Percentiles rank a stretch among this genome's conserved stretches.
Conservation (phyloP, 1,139 yeast species). For the Diutina scorzettiae region DNA sequence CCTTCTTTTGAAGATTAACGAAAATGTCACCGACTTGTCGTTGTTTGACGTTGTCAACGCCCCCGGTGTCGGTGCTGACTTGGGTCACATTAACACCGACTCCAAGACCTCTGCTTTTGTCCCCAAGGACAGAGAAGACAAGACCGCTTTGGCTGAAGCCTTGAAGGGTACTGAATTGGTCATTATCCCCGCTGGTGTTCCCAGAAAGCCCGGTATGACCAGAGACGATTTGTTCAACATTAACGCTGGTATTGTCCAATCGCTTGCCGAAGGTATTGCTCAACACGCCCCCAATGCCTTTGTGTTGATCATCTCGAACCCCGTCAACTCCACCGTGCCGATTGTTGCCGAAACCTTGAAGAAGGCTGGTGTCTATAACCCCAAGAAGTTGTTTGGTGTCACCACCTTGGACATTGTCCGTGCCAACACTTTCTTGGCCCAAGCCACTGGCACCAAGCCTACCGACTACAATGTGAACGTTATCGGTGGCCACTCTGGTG, state of each 20-base stretch:
- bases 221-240: slow-evolving; percentile 6
- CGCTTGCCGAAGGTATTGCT: slow-evolving; percentile 4
- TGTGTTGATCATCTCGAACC: slow-evolving; percentile 6
- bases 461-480: slow-evolving; percentile 5
- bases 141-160: slow-evolving; percentile 1
- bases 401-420: slow-evolving; percentile 6
- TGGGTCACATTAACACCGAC: slow-evolving; percentile 12
- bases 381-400: slow-evolving; percentile 4
- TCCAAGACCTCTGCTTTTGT: slow-evolving; percentile 7
- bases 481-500: slow-evolving; percentile 6
- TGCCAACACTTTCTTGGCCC: slow-evolving; percentile 5
- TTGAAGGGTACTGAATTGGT: slow-evolving; percentile 4
- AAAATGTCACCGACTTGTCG: slow-evolving; percentile 11
- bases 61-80: slow-evolving; percentile 13
- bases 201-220: slow-evolving; percentile 6
- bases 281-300: slow-evolving; percentile 6
- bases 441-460: slow-evolving; percentile 1
- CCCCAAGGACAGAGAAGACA: slow-evolving; percentile 3
- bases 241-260: slow-evolving; percentile 4
- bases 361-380: slow-evolving; percentile 4
- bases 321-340: slow-evolving; percentile 6
- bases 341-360: slow-evolving; percentile 5
- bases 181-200: slow-evolving; percentile 6
- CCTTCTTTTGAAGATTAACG: slow-evolving; percentile 12
- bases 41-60: slow-evolving; percentile 12